phyloP scores from a whole-genome alignment of 75 land plant genomes.

The Sequoiadendron giganteum region DNA sequence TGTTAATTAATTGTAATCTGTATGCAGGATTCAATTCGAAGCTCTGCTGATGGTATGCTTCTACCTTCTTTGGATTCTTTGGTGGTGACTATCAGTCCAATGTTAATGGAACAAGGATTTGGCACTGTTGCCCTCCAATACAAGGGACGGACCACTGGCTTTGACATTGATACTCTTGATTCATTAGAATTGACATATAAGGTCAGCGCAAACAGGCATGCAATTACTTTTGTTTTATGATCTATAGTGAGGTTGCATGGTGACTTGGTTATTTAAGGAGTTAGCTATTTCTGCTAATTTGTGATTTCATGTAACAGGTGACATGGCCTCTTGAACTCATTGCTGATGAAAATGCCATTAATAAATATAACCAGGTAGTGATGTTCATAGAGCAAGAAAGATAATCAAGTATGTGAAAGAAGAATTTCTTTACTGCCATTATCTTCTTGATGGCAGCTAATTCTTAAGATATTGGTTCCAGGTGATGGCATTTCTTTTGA shows the following conservation, averaged over 20 bases:
- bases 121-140: constrained; percentile 37
- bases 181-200: constrained; percentile 71
- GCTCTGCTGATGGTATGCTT: constrained; percentile 82
- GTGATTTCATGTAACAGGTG: constrained; percentile 46
- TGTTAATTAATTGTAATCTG: constrained; percentile 9
- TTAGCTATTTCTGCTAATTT: constrained; percentile 5
- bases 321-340: constrained; percentile 98
- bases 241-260: neutral
- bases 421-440: constrained; percentile 1
- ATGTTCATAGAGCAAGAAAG: neutral
- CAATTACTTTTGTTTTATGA: constrained; percentile 2
- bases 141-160: constrained; percentile 30
- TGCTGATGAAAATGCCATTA: constrained; percentile 74
- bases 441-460: constrained; percentile 9
- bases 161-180: constrained; percentile 85
- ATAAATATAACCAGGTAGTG: constrained; percentile 94
- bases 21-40: constrained; percentile 85
- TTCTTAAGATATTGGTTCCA: constrained; percentile 21
- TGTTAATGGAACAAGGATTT: constrained; percentile 15
- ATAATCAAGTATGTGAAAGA: neutral
- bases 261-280: neutral
- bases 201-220: constrained; percentile 26
- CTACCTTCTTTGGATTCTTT: constrained; percentile 78
- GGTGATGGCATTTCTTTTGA: constrained; percentile 90
- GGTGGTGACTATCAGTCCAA: constrained; percentile 58